Conservation (phyloP, 2,329 filamentous ascomycete species). For the Fusarium praegraminearum region DNA sequence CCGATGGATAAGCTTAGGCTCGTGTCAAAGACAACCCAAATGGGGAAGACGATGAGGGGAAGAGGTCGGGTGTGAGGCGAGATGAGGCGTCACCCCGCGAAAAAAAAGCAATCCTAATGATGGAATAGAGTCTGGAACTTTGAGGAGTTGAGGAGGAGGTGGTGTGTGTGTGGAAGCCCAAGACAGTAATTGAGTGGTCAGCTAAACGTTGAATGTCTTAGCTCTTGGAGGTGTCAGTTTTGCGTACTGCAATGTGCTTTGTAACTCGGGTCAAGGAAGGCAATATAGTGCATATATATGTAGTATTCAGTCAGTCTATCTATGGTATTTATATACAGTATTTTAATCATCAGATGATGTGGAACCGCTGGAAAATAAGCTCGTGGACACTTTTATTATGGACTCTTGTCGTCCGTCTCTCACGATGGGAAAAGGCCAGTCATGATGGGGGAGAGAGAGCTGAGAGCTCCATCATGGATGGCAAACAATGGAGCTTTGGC, state of each 20-base stretch:
- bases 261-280: slow-evolving; percentile 8
- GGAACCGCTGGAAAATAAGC: slow-evolving; percentile 24
- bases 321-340: slow-evolving; percentile 1
- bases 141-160: slow-evolving; percentile 10
- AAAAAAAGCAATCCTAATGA: slow-evolving; percentile 17
- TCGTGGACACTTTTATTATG: slow-evolving; percentile 34
- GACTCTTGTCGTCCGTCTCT: slow-evolving; percentile 8
- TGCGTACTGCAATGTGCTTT: slow-evolving; percentile 7
- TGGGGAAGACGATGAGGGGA: slow-evolving; percentile 39
- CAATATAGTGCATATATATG: not conserved
- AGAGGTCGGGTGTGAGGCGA: slow-evolving; percentile 18
- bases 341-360: slow-evolving; percentile 20
- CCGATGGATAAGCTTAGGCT: slow-evolving; percentile 32
- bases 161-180: slow-evolving; percentile 8
- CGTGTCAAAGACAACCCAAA: slow-evolving; percentile 38
- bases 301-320: not conserved
- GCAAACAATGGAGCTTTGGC: slow-evolving; percentile 29
- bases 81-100: slow-evolving; percentile 42
- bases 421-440: slow-evolving; percentile 17
- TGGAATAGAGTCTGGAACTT: slow-evolving; percentile 29
- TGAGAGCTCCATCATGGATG: slow-evolving; percentile 41
- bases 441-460: slow-evolving; percentile 35
- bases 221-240: slow-evolving; percentile 6
- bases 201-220: slow-evolving; percentile 16
- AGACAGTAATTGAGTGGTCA: slow-evolving; percentile 1